Percentiles rank a stretch among this genome's conserved stretches.
phyloP scores from a whole-genome alignment of 1,139 yeast species.

The Taphrina betulina region DNA sequence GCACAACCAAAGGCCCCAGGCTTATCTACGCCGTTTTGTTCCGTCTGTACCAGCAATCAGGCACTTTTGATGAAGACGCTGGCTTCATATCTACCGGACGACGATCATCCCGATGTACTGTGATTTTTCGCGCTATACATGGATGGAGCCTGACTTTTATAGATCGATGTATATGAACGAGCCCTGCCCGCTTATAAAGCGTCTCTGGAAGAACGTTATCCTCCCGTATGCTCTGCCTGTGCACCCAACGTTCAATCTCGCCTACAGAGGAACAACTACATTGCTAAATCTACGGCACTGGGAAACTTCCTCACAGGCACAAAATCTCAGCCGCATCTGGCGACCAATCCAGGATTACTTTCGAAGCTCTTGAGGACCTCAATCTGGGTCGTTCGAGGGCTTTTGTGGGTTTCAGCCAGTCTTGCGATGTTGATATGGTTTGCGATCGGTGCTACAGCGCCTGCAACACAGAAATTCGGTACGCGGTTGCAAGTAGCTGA shows the following conservation, averaged over 20 bases:
- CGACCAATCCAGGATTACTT: not conserved
- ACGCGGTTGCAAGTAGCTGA: not conserved
- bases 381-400: conserved; percentile 36
- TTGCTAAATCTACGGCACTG: conserved; percentile 37
- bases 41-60: conserved; percentile 37
- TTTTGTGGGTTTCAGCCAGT: conserved; percentile 33
- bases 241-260: conserved; percentile 34
- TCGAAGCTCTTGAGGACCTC: conserved; percentile 1
- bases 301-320: conserved; percentile 36
- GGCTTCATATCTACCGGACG: conserved; percentile 38
- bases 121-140: not conserved
- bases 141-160: too few species aligned
- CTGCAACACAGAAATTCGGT: conserved; percentile 2
- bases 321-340: not conserved
- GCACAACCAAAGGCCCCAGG: not conserved
- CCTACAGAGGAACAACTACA: conserved; percentile 36
- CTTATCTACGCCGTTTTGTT: conserved; percentile 37
- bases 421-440: conserved; percentile 29
- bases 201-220: conserved; percentile 37
- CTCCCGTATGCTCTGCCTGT: conserved; percentile 37
- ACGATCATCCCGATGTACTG: conserved; percentile 36
- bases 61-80: conserved; percentile 35
- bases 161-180: conserved; percentile 23
- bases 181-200: conserved; percentile 36
- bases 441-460: conserved; percentile 19